Conservation (phyloP, 768 basidiomycete species). For the Serendipita indica region DNA sequence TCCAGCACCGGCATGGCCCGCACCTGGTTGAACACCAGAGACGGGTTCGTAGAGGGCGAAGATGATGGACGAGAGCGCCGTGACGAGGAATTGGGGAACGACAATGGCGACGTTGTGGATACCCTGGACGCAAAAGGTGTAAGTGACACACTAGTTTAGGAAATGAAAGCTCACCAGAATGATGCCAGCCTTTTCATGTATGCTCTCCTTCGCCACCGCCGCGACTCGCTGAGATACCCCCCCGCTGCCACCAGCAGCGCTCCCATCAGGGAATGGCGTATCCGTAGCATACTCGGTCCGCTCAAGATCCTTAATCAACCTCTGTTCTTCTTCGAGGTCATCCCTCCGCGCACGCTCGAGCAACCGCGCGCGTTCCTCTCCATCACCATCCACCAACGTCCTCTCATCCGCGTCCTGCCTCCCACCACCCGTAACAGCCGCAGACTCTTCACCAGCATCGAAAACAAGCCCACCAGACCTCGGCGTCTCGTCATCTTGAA, state of each 20-base stretch:
- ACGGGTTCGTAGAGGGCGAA: conserved; percentile 72
- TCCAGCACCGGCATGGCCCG: conserved; percentile 10
- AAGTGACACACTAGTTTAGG: background rate
- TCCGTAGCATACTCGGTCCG: conserved; percentile 12
- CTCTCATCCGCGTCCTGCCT: conserved; percentile 19
- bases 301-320: conserved; percentile 22
- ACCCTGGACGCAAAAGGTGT: conserved; percentile 37
- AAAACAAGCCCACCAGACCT: background rate
- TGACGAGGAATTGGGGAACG: conserved; percentile 86
- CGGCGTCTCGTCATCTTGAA: background rate
- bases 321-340: conserved; percentile 15
- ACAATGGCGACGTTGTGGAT: conserved; percentile 94
- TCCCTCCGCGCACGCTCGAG: conserved; percentile 15
- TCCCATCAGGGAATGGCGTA: background rate
- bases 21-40: conserved; percentile 10
- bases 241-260: conserved; percentile 16
- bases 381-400: conserved; percentile 20
- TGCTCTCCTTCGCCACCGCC: conserved; percentile 19
- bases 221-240: conserved; percentile 14
- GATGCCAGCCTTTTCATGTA: conserved; percentile 77
- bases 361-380: conserved; percentile 16
- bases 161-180: conserved; percentile 45
- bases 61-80: conserved; percentile 67
- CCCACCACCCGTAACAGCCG: conserved; percentile 8
- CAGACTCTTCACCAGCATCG: background rate